These are phyloP conservation scores for Penicillium sp. DNA, from an alignment of 2,329 filamentous ascomycete species.

Conservation along the genomic window DNA sequence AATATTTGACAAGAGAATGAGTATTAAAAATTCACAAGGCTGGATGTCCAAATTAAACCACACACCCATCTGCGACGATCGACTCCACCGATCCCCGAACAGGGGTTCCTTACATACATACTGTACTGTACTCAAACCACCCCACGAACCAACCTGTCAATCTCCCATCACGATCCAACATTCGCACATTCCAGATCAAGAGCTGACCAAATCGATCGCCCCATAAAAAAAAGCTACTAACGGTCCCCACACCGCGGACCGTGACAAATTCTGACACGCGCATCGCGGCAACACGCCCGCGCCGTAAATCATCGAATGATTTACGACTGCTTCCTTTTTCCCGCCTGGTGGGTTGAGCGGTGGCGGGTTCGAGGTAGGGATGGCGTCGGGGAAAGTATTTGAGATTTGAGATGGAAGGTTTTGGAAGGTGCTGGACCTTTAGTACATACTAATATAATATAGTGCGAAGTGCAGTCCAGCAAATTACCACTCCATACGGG, in stretches of 20 bases:
- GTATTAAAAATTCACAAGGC: background rate
- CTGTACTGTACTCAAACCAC: background rate
- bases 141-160: conserved; percentile 5
- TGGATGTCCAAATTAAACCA: background rate
- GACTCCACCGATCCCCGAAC: conserved; percentile 13
- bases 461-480: no score
- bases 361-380: conserved; percentile 1
- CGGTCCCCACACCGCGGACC: conserved; percentile 3
- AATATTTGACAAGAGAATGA: background rate
- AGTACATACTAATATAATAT: no score
- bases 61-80: background rate
- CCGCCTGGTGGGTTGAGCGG: background rate
- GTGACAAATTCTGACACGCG: conserved; percentile 33
- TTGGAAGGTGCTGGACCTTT: background rate
- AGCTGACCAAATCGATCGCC: background rate
- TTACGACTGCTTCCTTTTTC: background rate
- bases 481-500: no score
- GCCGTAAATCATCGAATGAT: conserved; percentile 5
- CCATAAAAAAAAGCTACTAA: conserved; percentile 1
- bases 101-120: conserved; percentile 13
- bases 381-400: conserved; percentile 7
- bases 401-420: conserved; percentile 10
- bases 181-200: background rate
- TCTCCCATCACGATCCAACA: background rate
- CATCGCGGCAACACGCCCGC: conserved; percentile 7